Base-by-base conservation (phyloP, 148 eudicot genomes). In the Arbutus unedo region DNA sequence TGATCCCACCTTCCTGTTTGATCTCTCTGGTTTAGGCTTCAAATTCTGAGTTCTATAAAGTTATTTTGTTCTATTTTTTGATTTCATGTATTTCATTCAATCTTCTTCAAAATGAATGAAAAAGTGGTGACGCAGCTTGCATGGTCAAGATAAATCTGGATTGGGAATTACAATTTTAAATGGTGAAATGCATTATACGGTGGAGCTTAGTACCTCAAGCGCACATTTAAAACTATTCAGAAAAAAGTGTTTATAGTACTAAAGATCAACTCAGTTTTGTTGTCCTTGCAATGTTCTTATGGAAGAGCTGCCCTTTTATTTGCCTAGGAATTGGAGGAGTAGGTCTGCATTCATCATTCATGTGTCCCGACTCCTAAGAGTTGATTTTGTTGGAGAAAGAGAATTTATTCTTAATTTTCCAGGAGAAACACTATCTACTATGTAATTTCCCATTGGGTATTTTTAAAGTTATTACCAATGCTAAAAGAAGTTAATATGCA, bases 1-100 rank as follows among this genome's bases (percentile, higher is more conserved):
- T 13, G 16, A 66, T 66, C 71, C 74, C 74, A 41, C 74, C 74
- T 70, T 70, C 48, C n/a, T 70, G 74, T 70, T 70, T 19, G 74
- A 70, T 70, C 41, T 70, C 38, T 70, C 48, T 4, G 19, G 74
- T 70, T 70, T 70, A 70, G 74, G 49, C 49, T 70, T 38, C 8
- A 6, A 38, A 70, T 38, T 74, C 76, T 47, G 25, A 74, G 13
- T 18, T 45, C 14, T n/a, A 14, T 3, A 10, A 1, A 8, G 51
- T 47, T 9, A 48, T 74, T 74, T 73, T 62, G 25, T 74, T 47
- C 53, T 9, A 8, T 18, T 74, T 74, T n/a, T 16, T 19, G 53
- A 44, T 18, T 47, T 1, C 71, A 47, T 74, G 31, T 74, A 74
- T 47, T 47, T n/a, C 6, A 25, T 47, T 45, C 23, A 47, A 9